phyloP scores from a whole-genome alignment of 192 early-diverging fungal genomes.

The Phlyctochytrium planicorne region DNA sequence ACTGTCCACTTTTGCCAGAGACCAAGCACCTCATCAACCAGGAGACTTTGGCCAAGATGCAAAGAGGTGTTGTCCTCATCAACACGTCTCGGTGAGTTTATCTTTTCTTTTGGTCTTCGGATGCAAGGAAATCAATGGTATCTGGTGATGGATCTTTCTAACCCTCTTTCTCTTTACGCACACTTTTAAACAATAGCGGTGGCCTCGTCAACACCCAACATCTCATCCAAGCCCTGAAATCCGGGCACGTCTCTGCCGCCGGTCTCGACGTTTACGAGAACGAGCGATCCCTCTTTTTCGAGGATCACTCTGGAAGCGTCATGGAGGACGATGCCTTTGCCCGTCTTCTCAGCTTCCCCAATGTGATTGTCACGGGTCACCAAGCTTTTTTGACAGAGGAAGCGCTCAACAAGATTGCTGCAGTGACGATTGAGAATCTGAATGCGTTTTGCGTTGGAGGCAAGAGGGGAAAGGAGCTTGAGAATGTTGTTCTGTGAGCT shows the following conservation, averaged over 20 bases:
- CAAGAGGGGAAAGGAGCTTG: slow-evolving; percentile 34
- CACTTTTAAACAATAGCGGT: slow-evolving; percentile 18
- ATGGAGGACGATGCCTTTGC: slow-evolving; percentile 44
- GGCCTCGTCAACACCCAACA: slow-evolving; percentile 40
- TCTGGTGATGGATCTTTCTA: no score
- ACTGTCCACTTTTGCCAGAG: slow-evolving; percentile 39
- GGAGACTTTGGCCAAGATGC: slow-evolving; percentile 40
- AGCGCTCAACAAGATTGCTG: slow-evolving; percentile 41
- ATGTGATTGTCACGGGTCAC: slow-evolving; percentile 48
- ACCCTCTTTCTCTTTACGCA: background rate
- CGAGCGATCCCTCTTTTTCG: slow-evolving; percentile 44
- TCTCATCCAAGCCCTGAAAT: slow-evolving; percentile 43
- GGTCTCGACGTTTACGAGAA: slow-evolving; percentile 57
- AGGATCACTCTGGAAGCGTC: slow-evolving; percentile 33
- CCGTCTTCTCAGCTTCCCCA: slow-evolving; percentile 41
- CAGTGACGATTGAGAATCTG: slow-evolving; percentile 39
- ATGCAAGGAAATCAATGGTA: no score
- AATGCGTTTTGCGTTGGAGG: slow-evolving; percentile 29
- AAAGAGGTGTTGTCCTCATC: slow-evolving; percentile 43
- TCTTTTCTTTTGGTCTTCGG: background rate
- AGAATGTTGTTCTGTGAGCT: slow-evolving; percentile 31
- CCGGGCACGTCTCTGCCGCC: slow-evolving; percentile 39
- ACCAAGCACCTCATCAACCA: slow-evolving; percentile 47
- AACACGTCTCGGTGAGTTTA: slow-evolving; percentile 36
- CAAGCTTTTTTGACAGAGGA: slow-evolving; percentile 53